phyloP scores from a whole-genome alignment of 2,329 filamentous ascomycete genomes.

The Torrubiella hemipterigena region DNA sequence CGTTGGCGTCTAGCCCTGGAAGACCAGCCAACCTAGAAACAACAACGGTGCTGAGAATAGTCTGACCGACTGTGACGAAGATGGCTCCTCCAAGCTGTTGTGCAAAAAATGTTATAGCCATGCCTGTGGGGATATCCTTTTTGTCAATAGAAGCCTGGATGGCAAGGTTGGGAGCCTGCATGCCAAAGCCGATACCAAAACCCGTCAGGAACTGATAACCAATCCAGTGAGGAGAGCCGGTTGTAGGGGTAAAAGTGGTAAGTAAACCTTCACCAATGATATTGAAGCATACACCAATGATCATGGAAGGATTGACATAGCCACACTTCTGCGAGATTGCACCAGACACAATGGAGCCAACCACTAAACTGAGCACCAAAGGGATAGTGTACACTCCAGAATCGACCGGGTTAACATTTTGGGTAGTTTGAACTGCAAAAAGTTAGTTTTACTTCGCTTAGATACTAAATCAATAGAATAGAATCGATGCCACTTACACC shows the following conservation, averaged over 20 bases:
- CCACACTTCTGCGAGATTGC: slow-evolving; percentile 38
- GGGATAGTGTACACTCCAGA: slow-evolving; percentile 47
- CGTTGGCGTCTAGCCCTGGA: slow-evolving; percentile 27
- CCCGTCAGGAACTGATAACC: slow-evolving; percentile 47
- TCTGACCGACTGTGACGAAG: slow-evolving; percentile 45
- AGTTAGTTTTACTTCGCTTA: no score
- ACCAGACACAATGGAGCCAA: slow-evolving; percentile 37
- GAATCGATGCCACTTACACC: no score
- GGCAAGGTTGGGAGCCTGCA: slow-evolving; percentile 46
- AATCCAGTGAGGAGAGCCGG: slow-evolving; percentile 41
- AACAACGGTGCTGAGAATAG: slow-evolving; percentile 36
- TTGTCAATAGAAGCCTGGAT: slow-evolving; percentile 40
- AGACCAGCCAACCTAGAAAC: slow-evolving; percentile 23
- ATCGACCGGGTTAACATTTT: slow-evolving; percentile 36
- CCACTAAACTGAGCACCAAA: slow-evolving; percentile 41
- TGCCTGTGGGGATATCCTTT: slow-evolving; percentile 41
- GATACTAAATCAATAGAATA: no score
- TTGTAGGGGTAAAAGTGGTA: slow-evolving; percentile 38
- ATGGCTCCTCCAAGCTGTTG: slow-evolving; percentile 48
- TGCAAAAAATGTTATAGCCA: slow-evolving; percentile 43
- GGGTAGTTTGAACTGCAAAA: slow-evolving; percentile 40
- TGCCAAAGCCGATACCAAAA: slow-evolving; percentile 44
- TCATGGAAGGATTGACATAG: slow-evolving; percentile 48
- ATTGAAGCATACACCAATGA: slow-evolving; percentile 35
- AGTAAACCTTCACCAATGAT: slow-evolving; percentile 43